phyloP scores from a whole-genome alignment of 768 basidiomycete genomes.

The Pisolithus orientalis region DNA sequence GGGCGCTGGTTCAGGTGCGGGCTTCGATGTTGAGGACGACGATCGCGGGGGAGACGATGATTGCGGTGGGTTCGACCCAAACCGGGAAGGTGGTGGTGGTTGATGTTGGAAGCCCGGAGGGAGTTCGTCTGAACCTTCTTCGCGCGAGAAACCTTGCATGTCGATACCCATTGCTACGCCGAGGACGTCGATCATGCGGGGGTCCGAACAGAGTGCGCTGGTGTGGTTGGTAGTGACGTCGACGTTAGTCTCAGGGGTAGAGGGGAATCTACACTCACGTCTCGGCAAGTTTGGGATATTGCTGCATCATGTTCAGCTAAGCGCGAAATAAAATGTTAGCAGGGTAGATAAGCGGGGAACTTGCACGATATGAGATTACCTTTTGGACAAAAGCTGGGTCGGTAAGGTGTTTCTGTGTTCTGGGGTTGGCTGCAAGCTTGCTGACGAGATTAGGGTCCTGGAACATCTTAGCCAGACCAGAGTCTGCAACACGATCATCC shows the following conservation, averaged over 20 bases:
- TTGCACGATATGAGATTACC: conserved; percentile 23
- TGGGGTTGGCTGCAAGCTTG: conserved; percentile 83
- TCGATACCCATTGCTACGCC: conserved; percentile 93
- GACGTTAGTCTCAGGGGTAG: not conserved
- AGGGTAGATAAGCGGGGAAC: not conserved
- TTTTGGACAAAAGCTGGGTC: conserved; percentile 80
- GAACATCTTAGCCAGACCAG: conserved; percentile 73
- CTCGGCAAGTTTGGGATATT: conserved; percentile 60
- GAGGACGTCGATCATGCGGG: conserved; percentile 90
- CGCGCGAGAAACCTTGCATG: conserved; percentile 77
- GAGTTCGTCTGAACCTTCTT: conserved; percentile 78
- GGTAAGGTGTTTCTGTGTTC: conserved; percentile 75
- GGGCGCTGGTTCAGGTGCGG: conserved; percentile 28
- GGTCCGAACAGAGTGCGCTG: conserved; percentile 60
- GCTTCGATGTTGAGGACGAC: conserved; percentile 26
- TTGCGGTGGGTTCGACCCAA: conserved; percentile 7
- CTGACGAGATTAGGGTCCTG: conserved; percentile 74
- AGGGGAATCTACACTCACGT: conserved; percentile 30
- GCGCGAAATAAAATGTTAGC: not conserved
- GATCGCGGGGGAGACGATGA: conserved; percentile 18
- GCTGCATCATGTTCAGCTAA: conserved; percentile 61
- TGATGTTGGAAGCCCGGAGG: conserved; percentile 49
- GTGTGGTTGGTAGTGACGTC: conserved; percentile 1
- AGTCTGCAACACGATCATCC: conserved; percentile 38
- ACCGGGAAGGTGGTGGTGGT: conserved; percentile 3